Conservation (phyloP, 306 rosid species). For the Inga leiocalycina region DNA sequence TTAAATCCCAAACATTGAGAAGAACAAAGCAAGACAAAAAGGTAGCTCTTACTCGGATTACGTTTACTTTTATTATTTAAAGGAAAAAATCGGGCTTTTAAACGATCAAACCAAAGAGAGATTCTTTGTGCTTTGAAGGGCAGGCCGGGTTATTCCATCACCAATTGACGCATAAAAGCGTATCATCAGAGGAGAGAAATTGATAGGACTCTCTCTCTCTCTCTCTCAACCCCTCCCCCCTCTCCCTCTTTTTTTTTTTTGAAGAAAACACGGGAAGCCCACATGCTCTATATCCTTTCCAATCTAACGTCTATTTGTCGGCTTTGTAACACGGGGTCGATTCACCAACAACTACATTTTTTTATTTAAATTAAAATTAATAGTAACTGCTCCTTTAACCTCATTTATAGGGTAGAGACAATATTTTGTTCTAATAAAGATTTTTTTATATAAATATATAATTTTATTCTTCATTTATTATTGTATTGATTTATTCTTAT, state of each 20-base stretch:
- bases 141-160: constrained; percentile 42
- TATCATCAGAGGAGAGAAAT: constrained; percentile 26
- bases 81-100: constrained; percentile 8
- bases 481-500: no score
- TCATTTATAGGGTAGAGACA: no score
- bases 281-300: constrained; percentile 47
- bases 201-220: constrained; percentile 24
- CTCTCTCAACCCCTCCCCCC: no score
- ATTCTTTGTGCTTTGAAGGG: constrained; percentile 36
- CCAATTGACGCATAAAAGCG: background rate
- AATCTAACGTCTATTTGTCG: constrained; percentile 57
- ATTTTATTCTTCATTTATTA: no score
- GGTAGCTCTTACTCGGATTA: constrained; percentile 31
- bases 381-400: no score
- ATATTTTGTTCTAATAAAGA: no score
- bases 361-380: no score
- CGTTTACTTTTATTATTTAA: constrained; percentile 8
- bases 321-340: constrained; percentile 20
- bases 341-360: background rate
- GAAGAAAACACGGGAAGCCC: constrained; percentile 49
- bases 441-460: no score
- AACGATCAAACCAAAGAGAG: constrained; percentile 39
- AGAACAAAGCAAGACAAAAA: constrained; percentile 26
- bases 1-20: constrained; percentile 41
- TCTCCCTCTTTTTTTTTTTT: background rate